A percentile compares a stretch with the other conserved stretches of the same genome.
phyloP scores from a whole-genome alignment of 1,139 yeast species.

The Kurtzmaniella quercitrusa region DNA sequence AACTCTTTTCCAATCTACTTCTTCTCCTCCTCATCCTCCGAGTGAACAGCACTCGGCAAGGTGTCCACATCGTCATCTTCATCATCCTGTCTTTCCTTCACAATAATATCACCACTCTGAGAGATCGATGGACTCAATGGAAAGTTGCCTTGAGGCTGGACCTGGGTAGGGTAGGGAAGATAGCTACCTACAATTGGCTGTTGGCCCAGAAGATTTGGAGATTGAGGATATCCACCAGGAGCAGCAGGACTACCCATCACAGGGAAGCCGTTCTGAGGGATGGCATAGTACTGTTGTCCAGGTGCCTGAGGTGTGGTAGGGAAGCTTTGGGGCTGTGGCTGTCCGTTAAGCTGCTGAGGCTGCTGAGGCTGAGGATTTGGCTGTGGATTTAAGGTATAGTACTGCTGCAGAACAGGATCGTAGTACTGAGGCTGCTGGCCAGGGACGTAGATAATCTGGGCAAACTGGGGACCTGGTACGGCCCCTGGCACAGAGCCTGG shows the following conservation, averaged over 20 bases:
- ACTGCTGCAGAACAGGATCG: slow-evolving; percentile 46
- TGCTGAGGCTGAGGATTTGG: slow-evolving; percentile 13
- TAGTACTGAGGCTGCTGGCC: slow-evolving; percentile 38
- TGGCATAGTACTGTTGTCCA: slow-evolving; percentile 1
- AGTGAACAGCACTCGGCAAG: slow-evolving; percentile 5
- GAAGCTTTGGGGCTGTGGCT: slow-evolving; percentile 37
- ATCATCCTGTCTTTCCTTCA: slow-evolving; percentile 2
- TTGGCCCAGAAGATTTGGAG: slow-evolving; percentile 4
- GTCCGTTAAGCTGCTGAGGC: slow-evolving; percentile 6
- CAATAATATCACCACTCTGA: slow-evolving; percentile 4
- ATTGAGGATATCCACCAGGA: background rate
- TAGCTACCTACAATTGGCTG: slow-evolving; percentile 8
- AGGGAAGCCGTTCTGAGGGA: slow-evolving; percentile 2
- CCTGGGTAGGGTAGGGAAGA: slow-evolving; percentile 6
- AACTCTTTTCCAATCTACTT: background rate
- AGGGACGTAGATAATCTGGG: slow-evolving; percentile 3
- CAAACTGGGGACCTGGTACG: background rate
- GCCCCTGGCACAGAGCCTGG: background rate
- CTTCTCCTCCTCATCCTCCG: background rate
- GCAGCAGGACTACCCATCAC: slow-evolving; percentile 9
- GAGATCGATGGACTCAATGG: slow-evolving; percentile 1
- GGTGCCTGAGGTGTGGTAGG: slow-evolving; percentile 31
- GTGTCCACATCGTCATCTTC: slow-evolving; percentile 7
- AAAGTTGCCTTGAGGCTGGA: background rate
- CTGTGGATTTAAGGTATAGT: slow-evolving; percentile 35